These are phyloP conservation scores for Ramalina intermedia DNA, from an alignment of 495 filamentous ascomycete species.

Conservation along the genomic window DNA sequence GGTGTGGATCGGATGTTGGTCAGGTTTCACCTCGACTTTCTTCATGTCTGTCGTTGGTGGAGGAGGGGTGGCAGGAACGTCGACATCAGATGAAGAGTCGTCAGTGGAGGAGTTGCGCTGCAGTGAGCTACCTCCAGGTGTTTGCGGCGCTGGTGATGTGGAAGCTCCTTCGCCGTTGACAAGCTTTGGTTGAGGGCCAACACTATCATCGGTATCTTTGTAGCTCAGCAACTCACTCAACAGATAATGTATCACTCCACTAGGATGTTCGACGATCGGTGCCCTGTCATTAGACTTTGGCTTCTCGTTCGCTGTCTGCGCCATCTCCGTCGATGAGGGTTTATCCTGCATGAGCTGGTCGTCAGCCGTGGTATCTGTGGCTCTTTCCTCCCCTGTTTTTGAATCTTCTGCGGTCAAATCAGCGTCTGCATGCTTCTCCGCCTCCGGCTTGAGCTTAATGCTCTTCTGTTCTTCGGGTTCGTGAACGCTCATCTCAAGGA, in stretches of 20 bases:
- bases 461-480: constrained; percentile 44
- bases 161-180: constrained; percentile 12
- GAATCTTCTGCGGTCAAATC: constrained; percentile 20
- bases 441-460: constrained; percentile 43
- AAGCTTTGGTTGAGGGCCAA: constrained; percentile 24
- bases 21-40: constrained; percentile 76
- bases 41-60: constrained; percentile 45
- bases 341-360: constrained; percentile 33
- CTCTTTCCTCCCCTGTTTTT: constrained; percentile 14
- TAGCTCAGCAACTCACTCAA: constrained; percentile 89
- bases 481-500: constrained; percentile 52
- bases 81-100: neutral
- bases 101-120: neutral
- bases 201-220: constrained; percentile 77
- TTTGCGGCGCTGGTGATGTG: constrained; percentile 26
- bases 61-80: neutral
- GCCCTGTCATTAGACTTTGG: constrained; percentile 59
- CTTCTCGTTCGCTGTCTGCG: constrained; percentile 43
- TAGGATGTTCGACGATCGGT: constrained; percentile 80
- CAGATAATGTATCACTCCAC: constrained; percentile 91
- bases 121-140: constrained; percentile 19
- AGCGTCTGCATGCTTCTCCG: constrained; percentile 18
- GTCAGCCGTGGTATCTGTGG: constrained; percentile 27
- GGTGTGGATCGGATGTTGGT: constrained; percentile 88
- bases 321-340: constrained; percentile 33